Evolutionary conservation across 371 early-diverging fungal genomes (phyloP), one percentile per base, ranked within the genome.

Genomic region (Choanephora cucurbitarum): DNA sequence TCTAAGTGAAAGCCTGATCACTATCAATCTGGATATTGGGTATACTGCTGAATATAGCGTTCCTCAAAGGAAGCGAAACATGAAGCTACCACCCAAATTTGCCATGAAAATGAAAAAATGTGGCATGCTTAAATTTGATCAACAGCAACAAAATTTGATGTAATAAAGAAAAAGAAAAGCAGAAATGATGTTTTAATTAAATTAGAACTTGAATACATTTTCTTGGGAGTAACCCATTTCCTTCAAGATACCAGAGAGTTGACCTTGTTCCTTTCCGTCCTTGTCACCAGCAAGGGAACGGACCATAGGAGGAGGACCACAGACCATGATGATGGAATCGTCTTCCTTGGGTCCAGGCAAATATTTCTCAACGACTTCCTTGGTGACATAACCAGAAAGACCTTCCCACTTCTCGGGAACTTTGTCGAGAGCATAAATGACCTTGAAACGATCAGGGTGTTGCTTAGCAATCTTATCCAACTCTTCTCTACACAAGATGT

Each of bases 171-270:
- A 13, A 32, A 33, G 43, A 52, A 44, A 44, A 40, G 18, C 19
- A 24, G 28, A 41, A 41, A 13, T 6, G 17, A 14, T 41, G 39
- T 55, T 39, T 39, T 46, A 18, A 18, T 52, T 31, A 10, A 4
- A 3, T 79, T 84, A 95, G 64, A 96, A 94, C 77, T 97, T 97
- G 82, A 83, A 94, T 24, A 97, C 96, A 40, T 92, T 79, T 23
- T 83, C 70, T 34, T 77, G 67, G 53, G 70, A 63, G 67, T 89
- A 93, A 19, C 97, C 97, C 44, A 95, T 74, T 58, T 89, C 85
- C 80, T 90, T 89, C 50, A 99, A 80, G 10, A 93, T 67, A 50
- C 98, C 86, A 65, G 67, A 65, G 57, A 92, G 67, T 57, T 87
- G 86, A 33, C 99, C 98, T 74, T 97, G 99, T 39, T 81, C 79